Evolutionary conservation across 106 monocot genomes (phyloP), one percentile per base, ranked within the genome.

Genomic region (Amphibolis antarctica): DNA sequence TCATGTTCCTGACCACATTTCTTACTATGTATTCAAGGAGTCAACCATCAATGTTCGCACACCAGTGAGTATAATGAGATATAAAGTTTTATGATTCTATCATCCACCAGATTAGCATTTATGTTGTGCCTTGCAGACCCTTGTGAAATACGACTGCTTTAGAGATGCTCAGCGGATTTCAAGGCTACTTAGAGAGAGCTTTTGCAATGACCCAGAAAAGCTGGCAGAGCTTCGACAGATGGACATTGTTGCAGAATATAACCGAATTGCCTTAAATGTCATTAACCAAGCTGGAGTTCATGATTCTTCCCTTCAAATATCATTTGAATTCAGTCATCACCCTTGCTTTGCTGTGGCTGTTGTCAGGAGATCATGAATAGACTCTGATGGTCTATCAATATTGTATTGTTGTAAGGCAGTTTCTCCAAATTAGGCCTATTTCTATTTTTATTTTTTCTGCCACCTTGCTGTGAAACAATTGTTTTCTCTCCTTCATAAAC

Each of bases 191-290:
- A 80, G 73, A 59, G 85, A 84, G 23, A 78, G 80, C 56, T 87
- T 91, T 58, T 64, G 85, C 1, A 67, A 69, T 29, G 76, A 84
- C 27, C 74, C 84, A 24, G 80, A 81, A 3, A 82, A 76, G 59
- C 58, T 91, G 14, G 65, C 71, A 20, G 98, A 98, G 62, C 74
- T 98, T 27, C 78, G 69, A 12, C 98, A 79, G 44, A 71, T 98
- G 54, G 98, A 91, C 62, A 81, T 82, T 64, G 98, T 98, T 27
- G 82, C 82, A 0, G 85, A 98, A 54, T 82, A 81, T 49, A 98
- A 98, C 49, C 74, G 81, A 21, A 85, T 98, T 28, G 98, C 98
- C 19, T 58, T 91, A 26, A 82, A 73, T 66, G 78, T 98, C 3
- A 81, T 98, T 18, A 77, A 83, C 50, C 76, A 74, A 85, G 74